Percentiles rank a stretch among this genome's conserved stretches.
These are phyloP conservation scores for Zancudomyces culisetae DNA, from an alignment of 371 early-diverging fungal species.

Conservation along the genomic window DNA sequence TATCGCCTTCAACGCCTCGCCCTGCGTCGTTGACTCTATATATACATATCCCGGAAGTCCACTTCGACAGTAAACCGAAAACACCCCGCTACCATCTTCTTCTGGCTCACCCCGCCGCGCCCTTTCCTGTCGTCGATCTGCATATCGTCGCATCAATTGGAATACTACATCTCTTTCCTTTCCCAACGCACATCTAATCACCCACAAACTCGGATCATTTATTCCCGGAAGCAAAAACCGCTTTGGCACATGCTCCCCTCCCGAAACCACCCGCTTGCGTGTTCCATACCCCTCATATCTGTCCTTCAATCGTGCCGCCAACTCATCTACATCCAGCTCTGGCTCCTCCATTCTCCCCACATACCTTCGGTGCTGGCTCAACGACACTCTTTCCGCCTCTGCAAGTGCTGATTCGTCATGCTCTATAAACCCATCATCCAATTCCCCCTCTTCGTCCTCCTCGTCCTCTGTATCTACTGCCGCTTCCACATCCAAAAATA, in stretches of 20 bases:
- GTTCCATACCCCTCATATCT: slow-evolving; percentile 47
- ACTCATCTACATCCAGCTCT: slow-evolving; percentile 59
- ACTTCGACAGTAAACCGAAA: slow-evolving; percentile 74
- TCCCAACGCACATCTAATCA: slow-evolving; percentile 77
- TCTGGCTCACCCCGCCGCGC: slow-evolving; percentile 36
- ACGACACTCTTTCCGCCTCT: slow-evolving; percentile 28
- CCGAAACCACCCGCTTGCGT: slow-evolving; percentile 12
- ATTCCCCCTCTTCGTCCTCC: slow-evolving; percentile 57
- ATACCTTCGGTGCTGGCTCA: slow-evolving; percentile 22
- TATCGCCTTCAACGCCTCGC: slow-evolving; percentile 51
- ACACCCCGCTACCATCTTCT: too few relatives aligned
- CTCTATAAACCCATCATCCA: slow-evolving; percentile 53
- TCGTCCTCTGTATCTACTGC: slow-evolving; percentile 59
- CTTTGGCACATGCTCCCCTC: slow-evolving; percentile 47
- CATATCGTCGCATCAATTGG: slow-evolving; percentile 57
- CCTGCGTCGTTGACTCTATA: slow-evolving; percentile 74
- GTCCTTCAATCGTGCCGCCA: slow-evolving; percentile 57
- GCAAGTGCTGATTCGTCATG: slow-evolving; percentile 45
- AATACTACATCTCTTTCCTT: slow-evolving; percentile 77
- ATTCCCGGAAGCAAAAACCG: slow-evolving; percentile 67
- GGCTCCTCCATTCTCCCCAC: slow-evolving; percentile 36
- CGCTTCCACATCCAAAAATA: slow-evolving; percentile 40
- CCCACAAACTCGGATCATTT: slow-evolving; percentile 84
- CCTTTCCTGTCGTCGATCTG: too few relatives aligned
- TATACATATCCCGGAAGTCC: slow-evolving; percentile 89